Base-by-base conservation (phyloP, 75 land plant genomes). In the Selaginella tamariscina region DNA sequence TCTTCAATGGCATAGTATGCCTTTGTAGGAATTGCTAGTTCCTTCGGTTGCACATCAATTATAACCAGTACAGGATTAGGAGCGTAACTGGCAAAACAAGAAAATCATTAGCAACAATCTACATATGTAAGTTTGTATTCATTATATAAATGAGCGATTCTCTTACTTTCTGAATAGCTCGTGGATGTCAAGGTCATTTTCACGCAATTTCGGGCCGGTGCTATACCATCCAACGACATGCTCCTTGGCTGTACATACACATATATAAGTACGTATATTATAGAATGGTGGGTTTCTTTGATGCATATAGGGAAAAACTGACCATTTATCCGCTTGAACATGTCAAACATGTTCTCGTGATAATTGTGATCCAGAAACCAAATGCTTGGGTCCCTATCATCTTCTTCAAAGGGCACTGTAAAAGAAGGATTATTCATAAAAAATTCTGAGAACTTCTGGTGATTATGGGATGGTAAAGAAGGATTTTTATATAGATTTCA, bases 161-260 rank as follows among this genome's bases (percentile, higher is more conserved):
- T 67, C 89, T 82, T 77, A 93, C 98, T 93, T 83, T 67, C 80
- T 74, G 69, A 93, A 93, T 29, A 93, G 64, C 55, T 73, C 81
- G 69, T 93, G 98, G 54, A 93, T 72, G 69, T 86, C 80, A 57
- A 93, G 72, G 73, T 93, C 98, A 78, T 93, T 93, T 32, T 89
- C 98, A 33, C 85, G 78, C 26, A 93, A 75, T 55, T 93, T 93
- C 30, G 98, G 98, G 2, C 98, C 98, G 18, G 98, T 89, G 75
- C 98, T 93, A 63, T 93, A 93, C 98, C 98, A 93, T 33, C 98
- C 98, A 54, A 93, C 86, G 23, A 93, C 96, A 79, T 93, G 98
- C 78, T 93, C 98, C 84, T 93, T 93, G 30, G 98, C 98, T 93
- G 90, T 29, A 23, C 59, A 13, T 13, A 29, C 2, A 64, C 8